Conservation (phyloP, 2,329 filamentous ascomycete genomes). For the Chaetomium sp. region DNA sequence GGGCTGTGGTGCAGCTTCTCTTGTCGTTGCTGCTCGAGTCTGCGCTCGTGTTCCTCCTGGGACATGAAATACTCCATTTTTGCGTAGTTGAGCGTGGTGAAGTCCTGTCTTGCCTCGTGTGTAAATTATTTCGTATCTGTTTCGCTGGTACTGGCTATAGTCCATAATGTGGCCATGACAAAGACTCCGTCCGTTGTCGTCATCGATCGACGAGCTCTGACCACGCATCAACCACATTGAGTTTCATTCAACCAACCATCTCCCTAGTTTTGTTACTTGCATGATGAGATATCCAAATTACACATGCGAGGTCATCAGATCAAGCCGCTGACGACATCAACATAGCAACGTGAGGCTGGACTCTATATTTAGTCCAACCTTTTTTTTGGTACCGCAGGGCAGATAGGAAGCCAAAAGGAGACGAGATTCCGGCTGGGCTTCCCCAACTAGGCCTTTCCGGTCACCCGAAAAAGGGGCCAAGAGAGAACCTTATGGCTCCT, state of each 20-base stretch:
- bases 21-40: not conserved
- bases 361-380: not conserved
- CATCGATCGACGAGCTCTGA: constrained; percentile 4
- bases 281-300: not conserved
- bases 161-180: not conserved
- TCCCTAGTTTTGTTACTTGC: not conserved
- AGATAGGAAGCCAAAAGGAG: not conserved
- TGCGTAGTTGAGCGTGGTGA: not conserved
- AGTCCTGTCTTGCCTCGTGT: not conserved
- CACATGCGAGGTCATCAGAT: too few species aligned
- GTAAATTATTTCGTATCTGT: not conserved
- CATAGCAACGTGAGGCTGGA: not conserved
- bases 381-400: not conserved
- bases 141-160: not conserved
- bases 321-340: not conserved
- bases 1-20: not conserved
- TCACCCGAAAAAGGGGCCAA: not conserved
- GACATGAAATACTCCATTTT: constrained; percentile 24
- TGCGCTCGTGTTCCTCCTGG: constrained; percentile 19
- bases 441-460: not conserved
- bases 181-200: constrained; percentile 2
- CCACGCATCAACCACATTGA: not conserved
- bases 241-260: not conserved
- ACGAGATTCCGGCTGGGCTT: not conserved
- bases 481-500: not conserved